These are phyloP conservation scores for Austroboletus novae-zelandiae DNA, from an alignment of 1,284 basidiomycete genomes.

Conservation along the genomic window DNA sequence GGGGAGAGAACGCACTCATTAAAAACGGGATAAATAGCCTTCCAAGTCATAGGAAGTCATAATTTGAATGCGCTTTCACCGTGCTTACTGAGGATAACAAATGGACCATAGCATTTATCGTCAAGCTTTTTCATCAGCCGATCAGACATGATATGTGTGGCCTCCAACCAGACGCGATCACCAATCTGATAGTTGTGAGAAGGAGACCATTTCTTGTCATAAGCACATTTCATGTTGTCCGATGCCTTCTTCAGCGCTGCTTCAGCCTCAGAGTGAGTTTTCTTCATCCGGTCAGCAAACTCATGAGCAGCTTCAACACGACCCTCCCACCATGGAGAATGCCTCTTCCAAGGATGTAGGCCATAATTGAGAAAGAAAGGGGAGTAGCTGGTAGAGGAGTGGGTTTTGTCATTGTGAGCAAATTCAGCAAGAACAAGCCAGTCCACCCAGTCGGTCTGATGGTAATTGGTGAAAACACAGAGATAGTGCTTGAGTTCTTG, in stretches of 20 bases:
- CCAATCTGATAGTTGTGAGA: background rate
- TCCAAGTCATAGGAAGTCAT: conserved; percentile 3
- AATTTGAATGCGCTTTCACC: conserved; percentile 14
- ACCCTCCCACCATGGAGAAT: background rate
- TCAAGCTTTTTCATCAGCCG: conserved; percentile 15
- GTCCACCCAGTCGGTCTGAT: conserved; percentile 3
- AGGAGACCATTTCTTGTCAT: background rate
- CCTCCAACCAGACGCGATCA: conserved; percentile 7
- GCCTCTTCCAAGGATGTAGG: conserved; percentile 26
- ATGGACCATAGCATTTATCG: conserved; percentile 13
- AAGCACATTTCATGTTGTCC: too few relatives aligned
- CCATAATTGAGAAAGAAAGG: conserved; percentile 13
- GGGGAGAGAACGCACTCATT: conserved; percentile 10
- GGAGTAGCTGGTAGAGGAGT: background rate
- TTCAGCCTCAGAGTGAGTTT: too few relatives aligned
- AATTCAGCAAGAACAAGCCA: conserved; percentile 5
- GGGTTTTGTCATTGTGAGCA: background rate
- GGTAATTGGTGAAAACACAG: conserved; percentile 21
- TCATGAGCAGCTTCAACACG: conserved; percentile 2
- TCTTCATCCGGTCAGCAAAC: too few relatives aligned
- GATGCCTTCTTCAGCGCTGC: too few relatives aligned
- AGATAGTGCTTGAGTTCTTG: conserved; percentile 42
- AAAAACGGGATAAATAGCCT: conserved; percentile 15
- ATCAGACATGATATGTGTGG: background rate
- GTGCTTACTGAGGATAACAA: conserved; percentile 17